Evolutionary conservation across 352 stramenopile genomes (phyloP).

Genomic region (Thalassiosira hispida): DNA sequence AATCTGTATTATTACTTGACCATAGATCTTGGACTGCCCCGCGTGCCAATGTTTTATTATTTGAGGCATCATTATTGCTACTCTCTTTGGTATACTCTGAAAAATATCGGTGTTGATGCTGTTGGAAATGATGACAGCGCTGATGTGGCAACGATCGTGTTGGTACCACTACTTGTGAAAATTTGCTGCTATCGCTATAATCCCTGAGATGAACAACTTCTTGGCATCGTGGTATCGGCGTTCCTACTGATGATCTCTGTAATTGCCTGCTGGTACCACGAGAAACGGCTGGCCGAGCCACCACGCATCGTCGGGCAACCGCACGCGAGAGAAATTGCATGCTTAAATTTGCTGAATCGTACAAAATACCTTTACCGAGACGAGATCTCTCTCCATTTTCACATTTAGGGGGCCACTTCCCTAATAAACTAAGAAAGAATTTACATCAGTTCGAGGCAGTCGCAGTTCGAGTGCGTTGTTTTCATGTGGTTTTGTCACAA

Average conservation of each 20-base stretch:
- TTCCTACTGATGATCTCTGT: too few relatives aligned
- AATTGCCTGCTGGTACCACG: too few relatives aligned
- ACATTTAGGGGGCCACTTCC: too few relatives aligned
- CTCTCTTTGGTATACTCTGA: neutral
- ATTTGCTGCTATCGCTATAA: neutral
- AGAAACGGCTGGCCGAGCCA: neutral
- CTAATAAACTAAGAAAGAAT: too few relatives aligned
- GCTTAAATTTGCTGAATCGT: too few relatives aligned
- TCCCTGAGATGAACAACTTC: neutral
- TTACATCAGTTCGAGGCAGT: too few relatives aligned
- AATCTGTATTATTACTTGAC: neutral
- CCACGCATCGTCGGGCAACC: neutral
- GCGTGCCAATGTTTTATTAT: neutral
- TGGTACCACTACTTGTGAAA: constrained; percentile 7
- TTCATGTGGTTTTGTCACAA: too few relatives aligned
- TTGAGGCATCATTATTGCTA: neutral
- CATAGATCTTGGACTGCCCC: too few relatives aligned
- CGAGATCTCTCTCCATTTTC: too few relatives aligned
- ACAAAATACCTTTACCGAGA: too few relatives aligned
- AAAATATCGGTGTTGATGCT: constrained; percentile 11
- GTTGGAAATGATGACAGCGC: neutral
- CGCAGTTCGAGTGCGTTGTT: too few relatives aligned
- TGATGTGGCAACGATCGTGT: constrained; percentile 20
- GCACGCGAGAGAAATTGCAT: neutral
- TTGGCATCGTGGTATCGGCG: neutral